Base-by-base conservation (phyloP, 2,329 filamentous ascomycete genomes). In the Arthrocladium fulminans region DNA sequence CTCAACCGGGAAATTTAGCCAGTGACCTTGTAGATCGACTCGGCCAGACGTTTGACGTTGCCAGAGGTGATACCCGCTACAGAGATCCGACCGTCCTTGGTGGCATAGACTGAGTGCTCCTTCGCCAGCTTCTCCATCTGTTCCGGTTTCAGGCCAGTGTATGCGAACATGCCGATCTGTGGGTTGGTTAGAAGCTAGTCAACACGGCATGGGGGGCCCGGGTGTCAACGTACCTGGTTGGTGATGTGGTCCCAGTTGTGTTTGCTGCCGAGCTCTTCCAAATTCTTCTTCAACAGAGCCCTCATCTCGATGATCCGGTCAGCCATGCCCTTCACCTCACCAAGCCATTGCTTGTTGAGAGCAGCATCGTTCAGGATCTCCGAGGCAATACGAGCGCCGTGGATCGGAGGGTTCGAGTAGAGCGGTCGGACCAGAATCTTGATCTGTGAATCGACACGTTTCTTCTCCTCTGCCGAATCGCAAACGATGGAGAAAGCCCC, bases 241-340 rank as follows among this genome's bases (percentile, higher is more conserved):
- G 92, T 97, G 72, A 98, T 98, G 77, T 98, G 92, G 68, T 84
- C 86, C 92, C 92, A 98, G 76, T 97, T 87, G 71, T 94, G 88
- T 79, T 88, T 88, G 76, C 86, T 92, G 66, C 90, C 90, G 54
- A 96, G 81, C 71, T 86, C 83, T 80, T 96, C 87, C 48, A 98
- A 82, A 75, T 97, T 94, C 61, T 88, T 80, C 79, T 92, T 94
- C 65, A 98, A 82, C 48, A 95, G 80, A 53, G 86, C 83, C 61
- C 92, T 87, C 92, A 98, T 98, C 69, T 82, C 86, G 72, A 98
- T 97, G 76, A 98, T 98, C 66, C 92, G 89, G 72, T 96, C 88
- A 54, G 92, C 92, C 92, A 98, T 98, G 61, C 77, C 87, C 83
- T 97, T 95, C 71, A 98, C 88, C 74, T 98, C 92, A 51, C 76